Percentiles rank a stretch among this genome's conserved stretches.
phyloP scores from a whole-genome alignment of 257 asterid species.

The Salvia hispanica region DNA sequence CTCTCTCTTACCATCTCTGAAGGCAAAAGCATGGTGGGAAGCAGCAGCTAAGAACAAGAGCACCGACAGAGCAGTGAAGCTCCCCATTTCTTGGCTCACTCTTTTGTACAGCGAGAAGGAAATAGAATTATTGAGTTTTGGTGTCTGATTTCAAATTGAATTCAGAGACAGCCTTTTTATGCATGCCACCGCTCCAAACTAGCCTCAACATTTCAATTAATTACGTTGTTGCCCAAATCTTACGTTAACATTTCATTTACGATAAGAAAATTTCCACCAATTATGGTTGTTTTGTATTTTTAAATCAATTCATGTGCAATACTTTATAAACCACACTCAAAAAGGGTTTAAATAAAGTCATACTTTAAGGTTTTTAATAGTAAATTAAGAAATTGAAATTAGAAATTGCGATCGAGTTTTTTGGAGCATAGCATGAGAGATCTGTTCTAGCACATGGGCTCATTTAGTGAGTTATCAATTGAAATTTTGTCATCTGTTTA shows the following conservation, averaged over 20 bases:
- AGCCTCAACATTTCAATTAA: conserved; percentile 36
- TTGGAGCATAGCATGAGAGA: conserved; percentile 36
- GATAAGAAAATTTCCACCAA: too few relatives aligned
- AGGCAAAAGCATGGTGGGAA: conserved; percentile 46
- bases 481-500: background rate
- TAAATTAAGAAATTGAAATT: too few relatives aligned
- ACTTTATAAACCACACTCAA: too few relatives aligned
- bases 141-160: conserved; percentile 33
- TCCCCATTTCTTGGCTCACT: conserved; percentile 44
- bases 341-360: too few relatives aligned
- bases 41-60: conserved; percentile 46
- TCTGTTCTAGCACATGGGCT: conserved; percentile 48
- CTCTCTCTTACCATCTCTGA: conserved; percentile 61
- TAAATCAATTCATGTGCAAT: too few relatives aligned
- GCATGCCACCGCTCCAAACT: conserved; percentile 45
- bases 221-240: conserved; percentile 44
- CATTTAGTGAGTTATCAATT: conserved; percentile 36
- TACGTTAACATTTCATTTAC: too few relatives aligned
- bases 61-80: conserved; percentile 40
- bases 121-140: conserved; percentile 17
- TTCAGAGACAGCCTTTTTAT: conserved; percentile 50
- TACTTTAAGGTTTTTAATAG: too few relatives aligned
- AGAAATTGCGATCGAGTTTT: background rate
- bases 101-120: background rate
- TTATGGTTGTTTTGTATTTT: too few relatives aligned